Evolutionary conservation across 345 rosid species (phyloP), one percentile per base, ranked within the genome.

Genomic region (Diplotaxis tenuifolia): DNA sequence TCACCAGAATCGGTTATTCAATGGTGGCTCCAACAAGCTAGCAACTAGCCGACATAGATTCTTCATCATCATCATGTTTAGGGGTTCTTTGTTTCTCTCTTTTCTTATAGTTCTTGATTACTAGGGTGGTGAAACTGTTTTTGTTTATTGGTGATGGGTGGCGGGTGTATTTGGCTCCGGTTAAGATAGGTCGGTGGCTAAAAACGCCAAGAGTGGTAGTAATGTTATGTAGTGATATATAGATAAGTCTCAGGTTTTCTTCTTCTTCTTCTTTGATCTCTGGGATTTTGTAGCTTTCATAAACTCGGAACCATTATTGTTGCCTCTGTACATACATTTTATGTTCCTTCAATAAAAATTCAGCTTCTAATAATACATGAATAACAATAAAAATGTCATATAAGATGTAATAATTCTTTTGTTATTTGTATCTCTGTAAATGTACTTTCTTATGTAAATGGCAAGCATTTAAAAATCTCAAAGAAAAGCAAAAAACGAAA

Each of bases 281-380:
- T 76, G 65, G 68, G 53, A 60, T 72, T 77, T 77, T 76, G 76
- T 83, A 83, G 89, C 86, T 82, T 82, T 67, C 10, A 60, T 77
- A 65, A 49, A 75, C 73, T 83, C 81, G 82, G 78, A 79, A 82
- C 80, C 84, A 84, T 82, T 84, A 75, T 84, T 77, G 77, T 79
- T 82, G 81, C 82, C 81, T 87, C 67, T 95, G 97, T 95, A 92
- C 83, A 95, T 88, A 86, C 88, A 82, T 85, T 86, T 84, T 74
- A 71, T 77, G 73, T 87, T 82, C 80, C 80, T 62, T 83, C 18
- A 91, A 89, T 87, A 88, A 78, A n/a, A 84, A 23, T 9, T 79
- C 72, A 83, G 82, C 78, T 81, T 82, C 81, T 76, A 21, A 6
- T 76, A 21, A 6, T 55, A 32, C 64, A 64, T 54, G 54, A 71